These are phyloP conservation scores for Arabis alpina DNA, from an alignment of 345 rosid genomes.

Conservation along the genomic window DNA sequence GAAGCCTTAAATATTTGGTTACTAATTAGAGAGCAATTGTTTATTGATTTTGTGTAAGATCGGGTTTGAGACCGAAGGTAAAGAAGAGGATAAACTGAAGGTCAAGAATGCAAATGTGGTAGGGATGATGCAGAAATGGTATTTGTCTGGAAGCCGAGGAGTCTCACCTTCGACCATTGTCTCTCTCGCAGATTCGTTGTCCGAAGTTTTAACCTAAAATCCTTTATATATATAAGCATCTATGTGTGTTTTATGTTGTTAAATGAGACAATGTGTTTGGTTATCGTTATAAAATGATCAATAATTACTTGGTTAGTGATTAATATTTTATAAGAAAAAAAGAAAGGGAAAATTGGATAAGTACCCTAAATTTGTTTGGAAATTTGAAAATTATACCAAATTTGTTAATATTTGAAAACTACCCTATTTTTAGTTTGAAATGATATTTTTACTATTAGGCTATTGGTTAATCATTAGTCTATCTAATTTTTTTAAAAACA, in stretches of 20 bases:
- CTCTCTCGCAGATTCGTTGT: slow-evolving; percentile 58
- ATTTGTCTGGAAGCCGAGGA: slow-evolving; percentile 76
- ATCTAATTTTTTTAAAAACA: too few species aligned
- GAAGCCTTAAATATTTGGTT: background rate
- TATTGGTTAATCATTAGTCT: too few species aligned
- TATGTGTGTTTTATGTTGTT: slow-evolving; percentile 29
- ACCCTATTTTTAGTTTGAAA: too few species aligned
- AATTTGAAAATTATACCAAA: too few species aligned
- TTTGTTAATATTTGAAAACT: too few species aligned
- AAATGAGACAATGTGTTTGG: slow-evolving; percentile 1
- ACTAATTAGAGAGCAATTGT: background rate
- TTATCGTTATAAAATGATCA: slow-evolving; percentile 3
- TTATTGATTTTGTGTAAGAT: slow-evolving; percentile 49
- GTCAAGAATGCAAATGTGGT: slow-evolving; percentile 80
- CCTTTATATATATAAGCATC: background rate
- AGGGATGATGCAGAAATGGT: slow-evolving; percentile 87
- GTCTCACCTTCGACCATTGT: slow-evolving; percentile 73
- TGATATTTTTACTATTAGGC: too few species aligned
- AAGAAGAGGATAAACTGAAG: slow-evolving; percentile 60
- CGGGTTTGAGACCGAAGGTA: slow-evolving; percentile 60
- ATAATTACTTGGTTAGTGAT: background rate
- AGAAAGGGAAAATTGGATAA: too few species aligned
- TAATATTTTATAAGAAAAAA: too few species aligned
- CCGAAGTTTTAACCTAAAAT: slow-evolving; percentile 49
- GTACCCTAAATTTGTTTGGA: too few species aligned